These are phyloP conservation scores for Aspergillus coremiiformis DNA, from an alignment of 495 filamentous ascomycete species.

Conservation along the genomic window DNA sequence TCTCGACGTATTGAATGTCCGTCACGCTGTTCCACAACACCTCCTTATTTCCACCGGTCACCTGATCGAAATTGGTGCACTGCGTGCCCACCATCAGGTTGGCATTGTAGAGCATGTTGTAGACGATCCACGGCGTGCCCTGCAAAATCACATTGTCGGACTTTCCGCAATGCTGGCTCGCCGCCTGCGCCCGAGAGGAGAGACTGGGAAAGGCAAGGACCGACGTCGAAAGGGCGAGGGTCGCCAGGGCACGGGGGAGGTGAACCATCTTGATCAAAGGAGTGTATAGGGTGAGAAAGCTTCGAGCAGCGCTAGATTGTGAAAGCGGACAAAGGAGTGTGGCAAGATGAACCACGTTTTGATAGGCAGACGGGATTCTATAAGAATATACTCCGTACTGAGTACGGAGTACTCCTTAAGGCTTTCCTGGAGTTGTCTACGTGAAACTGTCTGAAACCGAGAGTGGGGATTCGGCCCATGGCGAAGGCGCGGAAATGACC, in stretches of 20 bases:
- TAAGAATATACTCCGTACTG: too few species aligned
- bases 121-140: conserved; percentile 32
- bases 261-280: conserved; percentile 1
- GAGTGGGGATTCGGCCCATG: too few species aligned
- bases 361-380: background rate
- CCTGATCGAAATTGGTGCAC: conserved; percentile 29
- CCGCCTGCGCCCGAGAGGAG: background rate
- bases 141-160: conserved; percentile 23
- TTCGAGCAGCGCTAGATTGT: background rate
- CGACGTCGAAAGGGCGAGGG: background rate
- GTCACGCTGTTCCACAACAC: conserved; percentile 23
- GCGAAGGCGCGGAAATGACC: too few species aligned
- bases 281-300: background rate
- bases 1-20: conserved; percentile 21
- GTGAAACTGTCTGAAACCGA: background rate
- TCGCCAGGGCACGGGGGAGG: conserved; percentile 3
- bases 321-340: background rate
- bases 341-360: background rate
- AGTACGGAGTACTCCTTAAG: background rate
- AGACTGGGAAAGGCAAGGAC: background rate
- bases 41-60: conserved; percentile 19
- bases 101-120: conserved; percentile 34
- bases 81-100: conserved; percentile 15
- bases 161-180: conserved; percentile 22
- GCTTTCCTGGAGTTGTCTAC: background rate